Evolutionary conservation across 257 asterid species (phyloP).

Genomic region (Nicotiana tabacum): DNA sequence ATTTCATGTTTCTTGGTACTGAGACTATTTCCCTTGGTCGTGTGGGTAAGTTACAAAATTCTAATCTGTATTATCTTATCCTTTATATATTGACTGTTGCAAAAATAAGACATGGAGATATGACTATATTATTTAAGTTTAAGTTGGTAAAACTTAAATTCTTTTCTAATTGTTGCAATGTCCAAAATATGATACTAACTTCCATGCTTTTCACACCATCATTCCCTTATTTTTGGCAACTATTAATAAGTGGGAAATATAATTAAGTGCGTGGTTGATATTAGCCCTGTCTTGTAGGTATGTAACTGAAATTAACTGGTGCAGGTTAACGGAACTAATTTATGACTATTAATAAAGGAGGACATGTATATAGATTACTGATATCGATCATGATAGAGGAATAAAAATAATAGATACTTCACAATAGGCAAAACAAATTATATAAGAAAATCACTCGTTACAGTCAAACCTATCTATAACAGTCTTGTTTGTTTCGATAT

Average conservation of each 20-base stretch:
- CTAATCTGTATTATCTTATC: not conserved
- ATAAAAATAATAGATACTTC: not conserved
- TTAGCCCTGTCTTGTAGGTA: not conserved
- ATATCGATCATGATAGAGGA: not conserved
- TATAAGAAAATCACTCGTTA: not conserved
- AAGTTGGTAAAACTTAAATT: not conserved
- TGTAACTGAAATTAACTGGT: not conserved
- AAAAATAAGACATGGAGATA: not conserved
- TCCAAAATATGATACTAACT: too few species aligned
- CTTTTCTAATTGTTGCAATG: not conserved
- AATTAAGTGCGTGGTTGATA: too few species aligned
- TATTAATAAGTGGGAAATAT: too few species aligned
- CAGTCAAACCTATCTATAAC: too few species aligned
- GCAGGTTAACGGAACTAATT: not conserved
- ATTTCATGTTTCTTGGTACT: conserved; percentile 92
- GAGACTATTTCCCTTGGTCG: conserved; percentile 84
- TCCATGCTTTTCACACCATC: too few species aligned
- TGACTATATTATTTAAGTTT: too few species aligned
- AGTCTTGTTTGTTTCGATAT: too few species aligned
- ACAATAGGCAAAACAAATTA: not conserved
- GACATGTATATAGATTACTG: not conserved
- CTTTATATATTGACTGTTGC: not conserved
- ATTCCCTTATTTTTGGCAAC: too few species aligned
- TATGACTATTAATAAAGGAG: not conserved
- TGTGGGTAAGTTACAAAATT: conserved; percentile 47